phyloP scores from a whole-genome alignment of 2,329 filamentous ascomycete genomes.

The Colletotrichum destructivum region DNA sequence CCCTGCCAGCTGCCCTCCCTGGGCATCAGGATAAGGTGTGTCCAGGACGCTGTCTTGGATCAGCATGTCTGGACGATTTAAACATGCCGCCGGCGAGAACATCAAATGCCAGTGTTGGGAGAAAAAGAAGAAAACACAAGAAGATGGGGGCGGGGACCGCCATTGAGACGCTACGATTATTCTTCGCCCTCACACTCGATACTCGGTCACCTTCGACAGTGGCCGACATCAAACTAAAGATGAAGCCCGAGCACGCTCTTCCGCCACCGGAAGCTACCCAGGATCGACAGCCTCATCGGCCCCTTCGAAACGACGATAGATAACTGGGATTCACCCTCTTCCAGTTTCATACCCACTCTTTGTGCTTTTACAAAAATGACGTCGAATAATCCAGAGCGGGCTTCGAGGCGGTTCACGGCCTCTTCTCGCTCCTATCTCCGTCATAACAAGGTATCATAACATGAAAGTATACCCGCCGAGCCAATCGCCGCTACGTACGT shows the following conservation, averaged over 20 bases:
- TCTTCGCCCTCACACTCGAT: conserved; percentile 19
- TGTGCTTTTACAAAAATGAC: background rate
- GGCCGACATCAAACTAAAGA: conserved; percentile 32
- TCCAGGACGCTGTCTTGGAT: conserved; percentile 6
- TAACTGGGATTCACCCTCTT: conserved; percentile 23
- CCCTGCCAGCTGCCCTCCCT: background rate
- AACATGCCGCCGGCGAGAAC: conserved; percentile 22
- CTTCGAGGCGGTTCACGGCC: background rate
- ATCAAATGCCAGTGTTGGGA: conserved; percentile 3
- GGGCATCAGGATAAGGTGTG: too few relatives aligned
- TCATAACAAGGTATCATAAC: conserved; percentile 2
- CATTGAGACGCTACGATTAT: conserved; percentile 25
- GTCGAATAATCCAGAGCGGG: background rate
- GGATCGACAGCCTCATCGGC: conserved; percentile 15
- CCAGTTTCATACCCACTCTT: conserved; percentile 35
- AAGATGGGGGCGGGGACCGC: conserved; percentile 3
- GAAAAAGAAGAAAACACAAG: too few relatives aligned
- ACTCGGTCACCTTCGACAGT: too few relatives aligned
- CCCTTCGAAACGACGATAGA: background rate
- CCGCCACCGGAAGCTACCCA: background rate
- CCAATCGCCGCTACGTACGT: background rate
- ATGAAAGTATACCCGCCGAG: background rate
- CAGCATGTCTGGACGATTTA: background rate
- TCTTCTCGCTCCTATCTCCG: background rate
- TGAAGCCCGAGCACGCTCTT: conserved; percentile 20